Conservation (phyloP, 345 rosid genomes). For the Syzygium aromaticum region DNA sequence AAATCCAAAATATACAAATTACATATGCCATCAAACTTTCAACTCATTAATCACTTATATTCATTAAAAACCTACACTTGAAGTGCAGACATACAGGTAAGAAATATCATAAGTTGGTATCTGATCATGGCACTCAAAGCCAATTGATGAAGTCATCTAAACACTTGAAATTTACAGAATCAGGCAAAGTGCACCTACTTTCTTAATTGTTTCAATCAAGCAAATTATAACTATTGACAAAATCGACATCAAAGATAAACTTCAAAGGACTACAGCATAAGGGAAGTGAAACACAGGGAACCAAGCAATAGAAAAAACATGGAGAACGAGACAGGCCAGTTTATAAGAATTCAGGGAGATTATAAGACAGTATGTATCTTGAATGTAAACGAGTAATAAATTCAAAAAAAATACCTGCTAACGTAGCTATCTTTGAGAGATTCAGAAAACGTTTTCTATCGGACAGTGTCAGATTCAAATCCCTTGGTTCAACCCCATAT, state of each 20-base stretch:
- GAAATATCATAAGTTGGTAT: not conserved
- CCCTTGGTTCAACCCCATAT: constrained; percentile 26
- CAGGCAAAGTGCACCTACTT: not conserved
- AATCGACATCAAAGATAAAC: not conserved
- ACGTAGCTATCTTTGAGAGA: constrained; percentile 78
- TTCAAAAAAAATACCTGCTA: constrained; percentile 49
- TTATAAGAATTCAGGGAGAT: not conserved
- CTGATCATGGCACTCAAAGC: not conserved
- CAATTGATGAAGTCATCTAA: not conserved
- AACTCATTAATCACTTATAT: not conserved
- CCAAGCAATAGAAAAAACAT: not conserved
- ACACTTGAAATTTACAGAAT: not conserved
- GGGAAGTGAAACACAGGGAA: not conserved
- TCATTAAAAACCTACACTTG: not conserved
- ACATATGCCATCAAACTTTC: not conserved
- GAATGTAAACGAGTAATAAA: not conserved
- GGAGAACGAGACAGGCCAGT: not conserved
- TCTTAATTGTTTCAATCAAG: not conserved
- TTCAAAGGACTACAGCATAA: not conserved
- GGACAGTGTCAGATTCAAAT: constrained; percentile 31
- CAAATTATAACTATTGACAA: not conserved
- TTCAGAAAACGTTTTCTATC: constrained; percentile 73
- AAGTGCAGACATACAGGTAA: not conserved
- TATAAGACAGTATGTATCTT: not conserved
- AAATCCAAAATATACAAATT: not conserved